These are phyloP conservation scores for Alopecurus myosuroides DNA, from an alignment of 176 grass and related monocot genomes.

Conservation along the genomic window DNA sequence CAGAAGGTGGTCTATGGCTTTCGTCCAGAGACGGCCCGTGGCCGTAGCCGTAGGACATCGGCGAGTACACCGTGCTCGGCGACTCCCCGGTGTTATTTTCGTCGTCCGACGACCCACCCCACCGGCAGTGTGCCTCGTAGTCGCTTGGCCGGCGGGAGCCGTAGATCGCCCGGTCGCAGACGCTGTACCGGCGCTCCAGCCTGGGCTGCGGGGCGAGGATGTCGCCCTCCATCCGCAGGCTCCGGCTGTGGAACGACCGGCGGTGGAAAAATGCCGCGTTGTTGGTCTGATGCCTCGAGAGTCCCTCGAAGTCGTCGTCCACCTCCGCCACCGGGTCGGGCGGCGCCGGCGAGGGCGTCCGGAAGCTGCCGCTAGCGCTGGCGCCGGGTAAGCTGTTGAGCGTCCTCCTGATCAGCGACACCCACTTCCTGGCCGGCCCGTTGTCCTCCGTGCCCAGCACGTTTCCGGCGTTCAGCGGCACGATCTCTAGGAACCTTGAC, in stretches of 20 bases:
- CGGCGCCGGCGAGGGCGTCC: slow-evolving; percentile 70
- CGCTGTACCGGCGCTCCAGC: slow-evolving; percentile 82
- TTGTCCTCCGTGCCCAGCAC: slow-evolving; percentile 98
- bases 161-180: slow-evolving; percentile 74
- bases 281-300: slow-evolving; percentile 23
- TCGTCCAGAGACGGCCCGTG: slow-evolving; percentile 60
- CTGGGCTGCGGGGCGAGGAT: slow-evolving; percentile 64
- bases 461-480: slow-evolving; percentile 87
- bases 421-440: slow-evolving; percentile 93
- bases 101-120: slow-evolving; percentile 77
- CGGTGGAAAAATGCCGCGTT: slow-evolving; percentile 68
- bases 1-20: slow-evolving; percentile 39
- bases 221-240: slow-evolving; percentile 81
- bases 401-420: slow-evolving; percentile 76
- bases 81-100: slow-evolving; percentile 78
- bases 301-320: slow-evolving; percentile 83
- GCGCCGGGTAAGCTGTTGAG: slow-evolving; percentile 74
- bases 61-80: slow-evolving; percentile 77
- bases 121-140: slow-evolving; percentile 72
- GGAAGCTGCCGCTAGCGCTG: slow-evolving; percentile 64
- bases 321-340: slow-evolving; percentile 74
- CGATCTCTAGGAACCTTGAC: slow-evolving; percentile 90
- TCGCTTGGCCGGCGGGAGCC: slow-evolving; percentile 67
- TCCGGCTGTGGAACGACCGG: slow-evolving; percentile 89
- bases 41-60: slow-evolving; percentile 75